Evolutionary conservation across 2,329 filamentous ascomycete genomes (phyloP).

Genomic region (Lasiodiplodia sp.): DNA sequence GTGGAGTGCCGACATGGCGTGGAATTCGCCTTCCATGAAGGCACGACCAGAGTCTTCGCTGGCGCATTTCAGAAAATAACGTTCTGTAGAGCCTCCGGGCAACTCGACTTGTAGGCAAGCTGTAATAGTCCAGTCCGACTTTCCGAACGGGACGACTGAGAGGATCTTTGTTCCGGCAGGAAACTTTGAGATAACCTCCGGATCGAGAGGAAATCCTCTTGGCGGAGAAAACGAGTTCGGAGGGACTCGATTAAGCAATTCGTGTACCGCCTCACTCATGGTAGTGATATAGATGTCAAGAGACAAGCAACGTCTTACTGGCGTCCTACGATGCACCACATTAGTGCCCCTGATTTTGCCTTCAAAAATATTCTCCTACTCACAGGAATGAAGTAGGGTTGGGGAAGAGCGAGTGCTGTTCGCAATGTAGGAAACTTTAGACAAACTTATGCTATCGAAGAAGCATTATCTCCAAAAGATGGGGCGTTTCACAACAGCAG

Average conservation of each 20-base stretch:
- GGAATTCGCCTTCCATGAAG: conserved; percentile 16
- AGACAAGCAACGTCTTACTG: neutral
- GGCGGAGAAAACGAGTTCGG: neutral
- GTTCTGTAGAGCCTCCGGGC: neutral
- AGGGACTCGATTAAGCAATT: neutral
- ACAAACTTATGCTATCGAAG: neutral
- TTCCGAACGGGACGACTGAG: conserved; percentile 11
- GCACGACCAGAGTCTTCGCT: neutral
- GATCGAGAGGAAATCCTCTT: neutral
- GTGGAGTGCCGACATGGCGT: conserved; percentile 16
- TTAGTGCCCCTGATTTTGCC: neutral
- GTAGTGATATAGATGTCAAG: neutral
- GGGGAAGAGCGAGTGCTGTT: neutral
- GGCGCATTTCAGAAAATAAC: conserved; percentile 22
- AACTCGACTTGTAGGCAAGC: conserved; percentile 8
- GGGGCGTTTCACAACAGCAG: no score
- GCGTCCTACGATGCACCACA: conserved; percentile 1
- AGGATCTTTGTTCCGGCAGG: conserved; percentile 5
- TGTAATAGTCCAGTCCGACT: conserved; percentile 11
- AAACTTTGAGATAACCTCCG: conserved; percentile 1
- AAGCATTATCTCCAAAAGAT: neutral
- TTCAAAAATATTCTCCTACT: neutral
- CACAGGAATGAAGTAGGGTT: neutral
- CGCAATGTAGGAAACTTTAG: neutral
- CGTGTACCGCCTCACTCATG: neutral